Evolutionary conservation across 2,329 filamentous ascomycete species (phyloP), one percentile per base, ranked within the genome.

Genomic region (Talaromyces sp.): DNA sequence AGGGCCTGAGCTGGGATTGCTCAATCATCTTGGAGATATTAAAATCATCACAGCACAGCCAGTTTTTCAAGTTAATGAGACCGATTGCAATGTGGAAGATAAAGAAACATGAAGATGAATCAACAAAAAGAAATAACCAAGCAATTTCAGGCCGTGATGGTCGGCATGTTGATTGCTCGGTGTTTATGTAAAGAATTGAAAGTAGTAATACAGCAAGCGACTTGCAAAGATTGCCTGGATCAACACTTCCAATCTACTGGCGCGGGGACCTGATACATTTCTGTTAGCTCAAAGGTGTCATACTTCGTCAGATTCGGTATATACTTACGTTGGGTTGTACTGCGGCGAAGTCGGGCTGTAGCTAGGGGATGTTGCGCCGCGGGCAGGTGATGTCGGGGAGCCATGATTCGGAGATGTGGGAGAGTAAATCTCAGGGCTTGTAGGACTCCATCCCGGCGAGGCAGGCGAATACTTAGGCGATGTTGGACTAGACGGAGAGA

Each of bases 401-500:
- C 74, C 74, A 67, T 75, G 72, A 61, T 77, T 76, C 35, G 77
- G 76, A 61, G 75, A 79, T 37, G 74, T 78, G 25, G 80, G 80
- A 59, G 79, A 82, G 62, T 78, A 79, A 17, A 72, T 71, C 65
- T 77, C 71, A 60, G 78, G 77, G 58, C 75, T 77, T 43, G 77
- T 78, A 19, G 76, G 73, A 58, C 73, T 75, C 70, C 75, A 79
- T 46, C 77, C 77, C 63, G 80, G 80, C 60, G 80, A 84, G 37
- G 79, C 81, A 21, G 81, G 80, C 35, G 80, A 83, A 66, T 82
- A 84, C 69, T 80, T 78, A 19, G 78, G 78, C 55, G 77, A 79
- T 0, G 78, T 80, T 8, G 78, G 78, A 5, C 77, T 79, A 21
- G 74, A 76, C 19, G 75, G 75, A 28, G 74, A 76, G 50, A 76